These are phyloP conservation scores for Austroboletus olivaceoglutinosus DNA, from an alignment of 1,284 basidiomycete genomes.

Conservation along the genomic window DNA sequence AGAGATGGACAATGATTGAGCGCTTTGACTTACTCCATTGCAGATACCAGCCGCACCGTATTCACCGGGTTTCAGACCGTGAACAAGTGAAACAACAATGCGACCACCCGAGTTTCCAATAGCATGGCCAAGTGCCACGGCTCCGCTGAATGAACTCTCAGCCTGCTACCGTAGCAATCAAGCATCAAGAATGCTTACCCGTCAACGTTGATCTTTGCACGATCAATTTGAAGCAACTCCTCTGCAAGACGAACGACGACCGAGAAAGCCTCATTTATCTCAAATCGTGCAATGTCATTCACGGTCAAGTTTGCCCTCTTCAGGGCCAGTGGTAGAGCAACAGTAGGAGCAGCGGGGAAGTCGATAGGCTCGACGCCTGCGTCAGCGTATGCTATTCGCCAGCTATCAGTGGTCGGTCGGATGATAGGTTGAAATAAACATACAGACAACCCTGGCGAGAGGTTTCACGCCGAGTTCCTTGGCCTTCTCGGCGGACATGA, in stretches of 20 bases:
- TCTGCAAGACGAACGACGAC: conserved; percentile 92
- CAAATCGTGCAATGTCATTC: conserved; percentile 89
- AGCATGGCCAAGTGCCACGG: conserved; percentile 91
- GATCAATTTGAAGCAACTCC: conserved; percentile 81
- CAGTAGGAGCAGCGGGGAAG: conserved; percentile 94
- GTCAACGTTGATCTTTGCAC: conserved; percentile 88
- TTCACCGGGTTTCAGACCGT: conserved; percentile 91
- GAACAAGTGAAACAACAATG: conserved; percentile 93
- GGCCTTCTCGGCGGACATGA: conserved; percentile 90
- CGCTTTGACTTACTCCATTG: conserved; percentile 76
- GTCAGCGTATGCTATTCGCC: conserved; percentile 83
- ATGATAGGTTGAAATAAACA: conserved; percentile 31
- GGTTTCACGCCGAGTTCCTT: conserved; percentile 88
- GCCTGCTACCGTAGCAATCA: conserved; percentile 12
- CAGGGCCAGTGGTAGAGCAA: conserved; percentile 88
- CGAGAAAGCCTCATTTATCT: conserved; percentile 98
- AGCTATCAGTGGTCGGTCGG: conserved; percentile 15
- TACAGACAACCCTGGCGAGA: conserved; percentile 87
- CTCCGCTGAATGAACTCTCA: conserved; percentile 57
- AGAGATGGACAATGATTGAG: conserved; percentile 9
- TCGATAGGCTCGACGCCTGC: conserved; percentile 96
- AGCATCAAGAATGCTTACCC: conserved; percentile 52
- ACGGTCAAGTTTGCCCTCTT: conserved; percentile 82
- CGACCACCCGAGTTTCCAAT: conserved; percentile 95
- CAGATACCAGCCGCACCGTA: conserved; percentile 98